Evolutionary conservation across 768 basidiomycete genomes (phyloP).

Genomic region (Crucibulum laeve): DNA sequence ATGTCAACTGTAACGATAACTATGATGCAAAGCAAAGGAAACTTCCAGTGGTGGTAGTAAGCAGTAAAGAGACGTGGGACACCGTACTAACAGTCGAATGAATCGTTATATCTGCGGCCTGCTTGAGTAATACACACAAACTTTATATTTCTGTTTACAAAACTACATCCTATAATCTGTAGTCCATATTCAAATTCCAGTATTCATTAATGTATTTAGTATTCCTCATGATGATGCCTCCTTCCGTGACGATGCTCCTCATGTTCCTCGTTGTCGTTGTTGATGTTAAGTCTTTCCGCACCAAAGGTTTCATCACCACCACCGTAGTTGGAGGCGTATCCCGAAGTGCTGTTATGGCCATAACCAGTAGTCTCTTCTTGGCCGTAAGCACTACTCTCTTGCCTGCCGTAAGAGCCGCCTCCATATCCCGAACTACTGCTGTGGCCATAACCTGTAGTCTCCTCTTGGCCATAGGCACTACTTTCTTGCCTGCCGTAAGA

Average conservation of each 20-base stretch:
- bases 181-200: not conserved
- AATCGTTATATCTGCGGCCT: too few species aligned
- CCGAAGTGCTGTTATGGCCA: slow-evolving; percentile 1
- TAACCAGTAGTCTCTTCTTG: slow-evolving; percentile 1
- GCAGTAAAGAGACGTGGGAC: too few species aligned
- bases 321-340: slow-evolving; percentile 8
- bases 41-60: too few species aligned
- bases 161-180: not conserved
- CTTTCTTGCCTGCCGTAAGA: not conserved
- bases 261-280: slow-evolving; percentile 25
- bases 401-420: not conserved
- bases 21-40: too few species aligned
- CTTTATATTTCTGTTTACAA: not conserved
- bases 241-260: slow-evolving; percentile 10
- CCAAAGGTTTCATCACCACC: slow-evolving; percentile 44
- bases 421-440: slow-evolving; percentile 4
- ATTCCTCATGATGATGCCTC: slow-evolving; percentile 13
- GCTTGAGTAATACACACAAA: too few species aligned
- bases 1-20: not conserved
- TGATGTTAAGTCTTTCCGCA: slow-evolving; percentile 43
- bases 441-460: slow-evolving; percentile 3
- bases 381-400: slow-evolving; percentile 1
- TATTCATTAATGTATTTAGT: slow-evolving; percentile 1
- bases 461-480: not conserved
- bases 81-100: too few species aligned